Evolutionary conservation across 148 eudicot genomes (phyloP).

Genomic region (Chenopodium album): DNA sequence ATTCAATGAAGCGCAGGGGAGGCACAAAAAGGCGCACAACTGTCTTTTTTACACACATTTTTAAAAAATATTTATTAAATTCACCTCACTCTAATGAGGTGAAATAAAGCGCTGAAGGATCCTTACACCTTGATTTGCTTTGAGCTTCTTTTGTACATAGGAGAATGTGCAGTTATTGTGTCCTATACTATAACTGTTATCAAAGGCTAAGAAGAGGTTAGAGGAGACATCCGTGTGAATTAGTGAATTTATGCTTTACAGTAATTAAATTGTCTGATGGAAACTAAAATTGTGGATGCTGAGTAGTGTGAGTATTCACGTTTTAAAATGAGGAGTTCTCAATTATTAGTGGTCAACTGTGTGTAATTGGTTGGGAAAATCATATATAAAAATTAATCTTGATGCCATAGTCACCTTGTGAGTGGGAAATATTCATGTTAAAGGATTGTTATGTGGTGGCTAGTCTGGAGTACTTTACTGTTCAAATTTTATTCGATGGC

Average conservation of each 20-base stretch:
- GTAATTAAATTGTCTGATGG: neutral
- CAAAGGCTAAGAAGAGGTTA: neutral
- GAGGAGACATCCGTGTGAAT: neutral
- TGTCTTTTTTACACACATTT: too few species aligned
- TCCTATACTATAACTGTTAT: neutral
- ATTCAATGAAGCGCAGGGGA: too few species aligned
- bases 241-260: neutral
- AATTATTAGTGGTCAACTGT: neutral
- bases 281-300: neutral
- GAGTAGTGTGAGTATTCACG: too few species aligned
- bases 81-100: too few species aligned
- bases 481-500: neutral
- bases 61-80: too few species aligned
- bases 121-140: too few species aligned
- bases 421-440: neutral
- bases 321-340: neutral
- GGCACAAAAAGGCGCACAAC: too few species aligned
- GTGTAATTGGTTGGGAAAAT: neutral
- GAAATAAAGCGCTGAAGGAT: too few species aligned
- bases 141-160: too few species aligned
- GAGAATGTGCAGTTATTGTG: neutral
- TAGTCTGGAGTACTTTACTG: neutral
- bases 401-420: neutral
- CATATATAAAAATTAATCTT: neutral
- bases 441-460: neutral